A percentile compares a stretch with the other conserved stretches of the same genome.
phyloP scores from a whole-genome alignment of 2,329 filamentous ascomycete genomes.

The Fusarium nurragi region DNA sequence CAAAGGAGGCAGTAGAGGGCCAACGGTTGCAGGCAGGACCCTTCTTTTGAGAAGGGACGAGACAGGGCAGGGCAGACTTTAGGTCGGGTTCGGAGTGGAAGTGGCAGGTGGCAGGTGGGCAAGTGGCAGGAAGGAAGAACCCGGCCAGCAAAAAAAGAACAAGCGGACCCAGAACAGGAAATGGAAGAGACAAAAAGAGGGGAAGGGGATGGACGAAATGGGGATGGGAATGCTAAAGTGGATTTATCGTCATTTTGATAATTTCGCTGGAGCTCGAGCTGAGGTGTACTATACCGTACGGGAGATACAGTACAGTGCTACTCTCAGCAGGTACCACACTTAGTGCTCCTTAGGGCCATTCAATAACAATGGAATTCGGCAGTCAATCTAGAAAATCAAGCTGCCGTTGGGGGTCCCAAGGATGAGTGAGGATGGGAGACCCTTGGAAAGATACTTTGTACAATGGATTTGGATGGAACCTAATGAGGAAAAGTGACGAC shows the following conservation, averaged over 20 bases:
- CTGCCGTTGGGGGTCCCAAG: conserved; percentile 8
- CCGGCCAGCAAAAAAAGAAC: conserved; percentile 26
- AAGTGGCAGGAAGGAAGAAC: conserved; percentile 33
- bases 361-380: conserved; percentile 14
- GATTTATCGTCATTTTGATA: conserved; percentile 39
- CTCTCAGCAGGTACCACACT: conserved; percentile 21
- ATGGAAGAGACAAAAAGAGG: conserved; percentile 27
- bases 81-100: conserved; percentile 23
- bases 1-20: conserved; percentile 23
- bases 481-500: conserved; percentile 42
- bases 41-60: conserved; percentile 24
- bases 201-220: conserved; percentile 28
- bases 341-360: conserved; percentile 13
- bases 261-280: conserved; percentile 30
- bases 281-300: conserved; percentile 10
- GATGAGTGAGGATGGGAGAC: conserved; percentile 22
- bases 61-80: conserved; percentile 17
- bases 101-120: conserved; percentile 17
- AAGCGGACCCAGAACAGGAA: conserved; percentile 29
- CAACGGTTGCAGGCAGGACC: conserved; percentile 34
- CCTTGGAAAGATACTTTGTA: conserved; percentile 27
- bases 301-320: conserved; percentile 22
- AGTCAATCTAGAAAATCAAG: conserved; percentile 3
- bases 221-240: conserved; percentile 39
- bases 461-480: conserved; percentile 10